Evolutionary conservation across 805 yeast species (phyloP), one percentile per base, ranked within the genome.

Genomic region (Suhomyces sp.): DNA sequence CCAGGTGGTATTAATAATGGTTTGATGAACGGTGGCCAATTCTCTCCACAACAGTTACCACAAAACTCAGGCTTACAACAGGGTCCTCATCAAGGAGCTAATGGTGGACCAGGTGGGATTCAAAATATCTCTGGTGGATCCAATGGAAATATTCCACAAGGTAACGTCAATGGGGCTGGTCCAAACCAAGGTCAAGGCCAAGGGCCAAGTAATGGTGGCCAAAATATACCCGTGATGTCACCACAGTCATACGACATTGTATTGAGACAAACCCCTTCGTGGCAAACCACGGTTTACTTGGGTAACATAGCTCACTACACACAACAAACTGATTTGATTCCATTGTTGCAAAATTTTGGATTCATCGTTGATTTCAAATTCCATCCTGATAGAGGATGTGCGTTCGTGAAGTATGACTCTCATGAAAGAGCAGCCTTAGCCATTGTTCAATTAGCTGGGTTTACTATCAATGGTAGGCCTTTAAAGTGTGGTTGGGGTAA

Each of bases 361-460:
- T 85, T 69, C 59, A 83, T 88, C 53, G 81, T 84, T 39, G 93
- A 84, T 47, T 77, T 88, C 54, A 83, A 83, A 58, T 76, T 83
- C 50, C 82, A 83, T 46, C 83, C 88, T 6, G 95, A 87, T 37
- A 76, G 76, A 44, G 93, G 91, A 4, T 88, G 91, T 65, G 95
- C 95, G 8, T 88, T 88, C 66, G 91, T 85, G 43, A 83, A 82
- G 59, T 87, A 80, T 54, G 95, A 84, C 51, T 72, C 86, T 27
- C 96, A 88, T 58, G 95, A 88, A 51, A 71, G 87, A 41, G 96
- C 96, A 4, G 95, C 95, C 2, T 67, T 85, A 51, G 95, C 95
- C 31, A 87, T 88, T 51, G 83, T 82, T 20, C 91, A 84, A 51
- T 67, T 88, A 44, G 67, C 74, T 13, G 93, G 95, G 1, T 74